Percentiles rank a stretch among this genome's conserved stretches.
Evolutionary conservation across 345 rosid genomes (phyloP).

Genomic region (thale cress (Arabidopsis thaliana)): TAIR10.1 NC_003070.9:16919001-16919500

Average conservation of each 20-base stretch:
- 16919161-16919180: slow-evolving; percentile 46
- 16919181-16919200: slow-evolving; percentile 12
- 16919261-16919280: background rate
- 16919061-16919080: slow-evolving; percentile 34
- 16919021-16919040: background rate
- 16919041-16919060: slow-evolving; percentile 7
- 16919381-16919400: slow-evolving; percentile 4
- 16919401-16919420: slow-evolving; percentile 17
- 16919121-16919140: slow-evolving; percentile 51
- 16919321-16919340: slow-evolving; percentile 19
- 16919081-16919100: slow-evolving; percentile 36
- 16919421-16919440: slow-evolving; percentile 13
- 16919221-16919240: slow-evolving; percentile 30
- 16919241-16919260: slow-evolving; percentile 10
- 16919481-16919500: slow-evolving; percentile 48
- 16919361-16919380: background rate
- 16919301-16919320: slow-evolving; percentile 26
- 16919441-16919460: slow-evolving; percentile 33
- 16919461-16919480: slow-evolving; percentile 38
- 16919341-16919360: background rate
- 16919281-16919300: slow-evolving; percentile 18
- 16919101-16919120: slow-evolving; percentile 63
- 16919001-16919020: slow-evolving; percentile 3
- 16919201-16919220: slow-evolving; percentile 20
- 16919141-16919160: slow-evolving; percentile 58